These are phyloP conservation scores for Erythrobasidium hasegawianum DNA, from an alignment of 1,284 basidiomycete species.

Conservation along the genomic window DNA sequence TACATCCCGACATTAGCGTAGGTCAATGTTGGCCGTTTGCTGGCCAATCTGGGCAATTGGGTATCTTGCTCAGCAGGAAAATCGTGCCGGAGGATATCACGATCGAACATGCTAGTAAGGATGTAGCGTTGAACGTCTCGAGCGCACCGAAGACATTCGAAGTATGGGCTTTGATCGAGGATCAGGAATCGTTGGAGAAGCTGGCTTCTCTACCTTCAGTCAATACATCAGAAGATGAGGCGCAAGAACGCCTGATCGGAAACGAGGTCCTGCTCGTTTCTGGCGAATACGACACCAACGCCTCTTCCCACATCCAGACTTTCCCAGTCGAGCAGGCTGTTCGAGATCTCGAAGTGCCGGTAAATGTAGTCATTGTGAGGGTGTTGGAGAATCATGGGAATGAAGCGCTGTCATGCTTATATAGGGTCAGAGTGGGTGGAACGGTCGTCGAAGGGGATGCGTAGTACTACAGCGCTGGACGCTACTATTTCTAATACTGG, in stretches of 20 bases:
- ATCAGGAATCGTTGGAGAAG: conserved; percentile 63
- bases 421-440: conserved; percentile 65
- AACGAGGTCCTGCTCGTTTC: conserved; percentile 69
- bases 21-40: conserved; percentile 92
- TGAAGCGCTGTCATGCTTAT: conserved; percentile 78
- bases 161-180: conserved; percentile 81
- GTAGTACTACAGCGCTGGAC: background rate
- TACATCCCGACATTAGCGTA: conserved; percentile 73
- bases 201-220: conserved; percentile 53
- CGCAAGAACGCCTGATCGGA: conserved; percentile 27
- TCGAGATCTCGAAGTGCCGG: conserved; percentile 65
- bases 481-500: no score
- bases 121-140: conserved; percentile 70
- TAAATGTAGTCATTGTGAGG: conserved; percentile 72
- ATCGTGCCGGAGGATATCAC: conserved; percentile 71
- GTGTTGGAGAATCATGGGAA: conserved; percentile 83
- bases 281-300: conserved; percentile 73
- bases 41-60: conserved; percentile 72
- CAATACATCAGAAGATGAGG: conserved; percentile 37
- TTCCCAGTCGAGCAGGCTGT: conserved; percentile 71
- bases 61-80: conserved; percentile 68
- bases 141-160: conserved; percentile 82
- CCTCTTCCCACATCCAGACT: conserved; percentile 71
- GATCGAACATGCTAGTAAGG: conserved; percentile 78
- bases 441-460: background rate